Evolutionary conservation across 352 stramenopile species (phyloP), one percentile per base, ranked within the genome.

Genomic region (Phytopythium mirpurense): DNA sequence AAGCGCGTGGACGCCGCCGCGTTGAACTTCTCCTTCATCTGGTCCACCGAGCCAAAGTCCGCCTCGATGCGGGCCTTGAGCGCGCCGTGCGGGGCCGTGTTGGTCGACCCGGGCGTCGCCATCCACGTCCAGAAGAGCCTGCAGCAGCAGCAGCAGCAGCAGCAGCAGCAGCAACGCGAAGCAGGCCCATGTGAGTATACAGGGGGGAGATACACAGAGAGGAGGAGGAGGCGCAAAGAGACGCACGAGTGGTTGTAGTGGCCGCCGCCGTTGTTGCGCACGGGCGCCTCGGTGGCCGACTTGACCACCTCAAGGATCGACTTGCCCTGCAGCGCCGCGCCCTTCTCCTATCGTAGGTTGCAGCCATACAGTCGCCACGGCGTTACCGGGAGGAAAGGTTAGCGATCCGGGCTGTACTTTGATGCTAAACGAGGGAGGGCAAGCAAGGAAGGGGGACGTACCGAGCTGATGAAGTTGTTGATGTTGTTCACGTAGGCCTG

Each of bases 91-190:
- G 86, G 86, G 51, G 76, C 74, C 57, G 83, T 86, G 67, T 91
- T 88, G 54, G 78, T 84, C 60, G 72, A 83, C 41, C 86, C 86
- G 7, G 73, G 74, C 34, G 62, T 61, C 29, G 86, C 72, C 89
- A 98, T 96, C 67, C 83, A 96, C 58, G 93, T 96, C 88, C 88
- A 98, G 72, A 97, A 98, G 53, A 98, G 78, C 42, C 65, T 81
- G 37, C 24, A n/a, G n/a, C n/a, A n/a, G n/a, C n/a, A n/a, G n/a
- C n/a, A n/a, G n/a, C n/a, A n/a, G n/a, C n/a, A n/a, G n/a, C n/a
- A n/a, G n/a, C n/a, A n/a, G 24, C 7, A 27, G 37, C 37, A 15
- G 12, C 9, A 5, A 26, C 7, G 7, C 37, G 12, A 38, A 19
- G 29, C 29, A 32, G 5, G 29, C 29, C 5, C 5, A 9, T 32